A percentile compares a stretch with the other conserved stretches of the same genome.
Evolutionary conservation across 257 asterid species (phyloP).

Genomic region (Salvia miltiorrhiza): DNA sequence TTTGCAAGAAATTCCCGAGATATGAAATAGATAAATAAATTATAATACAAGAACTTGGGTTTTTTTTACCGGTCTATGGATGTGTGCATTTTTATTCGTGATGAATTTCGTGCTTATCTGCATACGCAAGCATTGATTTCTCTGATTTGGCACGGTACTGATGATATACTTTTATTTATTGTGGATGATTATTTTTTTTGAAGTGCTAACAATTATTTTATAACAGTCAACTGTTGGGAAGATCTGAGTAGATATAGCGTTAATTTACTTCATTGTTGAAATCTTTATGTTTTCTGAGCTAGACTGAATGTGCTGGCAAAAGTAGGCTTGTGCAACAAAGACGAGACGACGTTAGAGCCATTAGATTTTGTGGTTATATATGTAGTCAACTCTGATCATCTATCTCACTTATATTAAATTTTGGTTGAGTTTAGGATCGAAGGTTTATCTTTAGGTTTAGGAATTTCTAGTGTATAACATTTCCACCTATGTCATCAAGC

Average conservation of each 20-base stretch:
- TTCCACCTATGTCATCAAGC: background rate
- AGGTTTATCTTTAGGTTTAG: background rate
- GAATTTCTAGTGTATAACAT: background rate
- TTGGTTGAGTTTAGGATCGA: conserved; percentile 6
- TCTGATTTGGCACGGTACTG: conserved; percentile 7
- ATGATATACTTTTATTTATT: background rate
- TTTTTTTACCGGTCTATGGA: background rate
- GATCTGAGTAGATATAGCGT: background rate
- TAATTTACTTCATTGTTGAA: background rate
- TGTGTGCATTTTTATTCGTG: conserved; percentile 12
- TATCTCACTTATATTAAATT: background rate
- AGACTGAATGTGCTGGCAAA: conserved; percentile 6
- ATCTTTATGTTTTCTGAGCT: background rate
- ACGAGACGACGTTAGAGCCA: background rate
- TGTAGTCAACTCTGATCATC: background rate
- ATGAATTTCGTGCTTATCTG: conserved; percentile 5
- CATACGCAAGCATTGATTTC: conserved; percentile 22
- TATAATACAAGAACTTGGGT: background rate
- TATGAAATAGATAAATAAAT: background rate
- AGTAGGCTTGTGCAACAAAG: background rate
- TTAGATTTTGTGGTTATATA: conserved; percentile 5
- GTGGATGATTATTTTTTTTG: background rate
- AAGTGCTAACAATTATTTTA: background rate
- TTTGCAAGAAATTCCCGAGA: background rate
- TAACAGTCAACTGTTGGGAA: conserved; percentile 16